Conservation (phyloP, 495 filamentous ascomycete species). For the Penicillium goetzii region DNA sequence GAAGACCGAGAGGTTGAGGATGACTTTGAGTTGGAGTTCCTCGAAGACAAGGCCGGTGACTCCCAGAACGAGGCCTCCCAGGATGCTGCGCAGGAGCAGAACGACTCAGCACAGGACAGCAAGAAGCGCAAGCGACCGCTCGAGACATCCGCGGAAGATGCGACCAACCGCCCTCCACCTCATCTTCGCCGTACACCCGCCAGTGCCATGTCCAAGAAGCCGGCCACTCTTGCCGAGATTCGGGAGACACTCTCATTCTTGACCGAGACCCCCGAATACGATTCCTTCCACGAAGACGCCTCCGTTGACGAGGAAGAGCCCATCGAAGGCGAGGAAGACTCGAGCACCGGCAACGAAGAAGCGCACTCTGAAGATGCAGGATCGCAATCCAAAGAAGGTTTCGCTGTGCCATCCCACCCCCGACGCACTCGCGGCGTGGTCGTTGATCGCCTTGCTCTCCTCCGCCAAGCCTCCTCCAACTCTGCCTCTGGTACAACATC, state of each 20-base stretch:
- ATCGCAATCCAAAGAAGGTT: slow-evolving; percentile 35
- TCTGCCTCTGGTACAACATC: slow-evolving; percentile 52
- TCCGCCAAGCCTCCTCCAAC: slow-evolving; percentile 64
- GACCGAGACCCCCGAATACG: slow-evolving; percentile 72
- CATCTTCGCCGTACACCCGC: slow-evolving; percentile 67
- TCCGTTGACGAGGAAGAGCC: slow-evolving; percentile 44
- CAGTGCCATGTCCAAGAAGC: slow-evolving; percentile 59
- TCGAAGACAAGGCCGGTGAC: slow-evolving; percentile 56
- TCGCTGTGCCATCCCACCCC: slow-evolving; percentile 44
- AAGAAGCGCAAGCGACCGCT: slow-evolving; percentile 62
- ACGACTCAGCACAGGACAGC: slow-evolving; percentile 29
- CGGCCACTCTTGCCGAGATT: slow-evolving; percentile 74
- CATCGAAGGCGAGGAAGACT: slow-evolving; percentile 40
- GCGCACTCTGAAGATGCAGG: slow-evolving; percentile 41
- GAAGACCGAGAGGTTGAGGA: slow-evolving; percentile 83
- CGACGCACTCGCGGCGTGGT: slow-evolving; percentile 59
- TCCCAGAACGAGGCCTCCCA: slow-evolving; percentile 52
- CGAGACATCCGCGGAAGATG: slow-evolving; percentile 46
- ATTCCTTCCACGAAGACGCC: slow-evolving; percentile 51
- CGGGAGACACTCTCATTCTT: slow-evolving; percentile 79
- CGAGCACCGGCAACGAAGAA: slow-evolving; percentile 35
- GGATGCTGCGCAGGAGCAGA: slow-evolving; percentile 36
- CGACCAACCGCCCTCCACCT: slow-evolving; percentile 60
- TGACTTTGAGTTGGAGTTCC: slow-evolving; percentile 75
- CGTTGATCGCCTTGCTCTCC: slow-evolving; percentile 81